Percentiles rank a stretch among this genome's conserved stretches.
Conservation (phyloP, 2,329 filamentous ascomycete genomes). For the Nigrospora osmanthi region DNA sequence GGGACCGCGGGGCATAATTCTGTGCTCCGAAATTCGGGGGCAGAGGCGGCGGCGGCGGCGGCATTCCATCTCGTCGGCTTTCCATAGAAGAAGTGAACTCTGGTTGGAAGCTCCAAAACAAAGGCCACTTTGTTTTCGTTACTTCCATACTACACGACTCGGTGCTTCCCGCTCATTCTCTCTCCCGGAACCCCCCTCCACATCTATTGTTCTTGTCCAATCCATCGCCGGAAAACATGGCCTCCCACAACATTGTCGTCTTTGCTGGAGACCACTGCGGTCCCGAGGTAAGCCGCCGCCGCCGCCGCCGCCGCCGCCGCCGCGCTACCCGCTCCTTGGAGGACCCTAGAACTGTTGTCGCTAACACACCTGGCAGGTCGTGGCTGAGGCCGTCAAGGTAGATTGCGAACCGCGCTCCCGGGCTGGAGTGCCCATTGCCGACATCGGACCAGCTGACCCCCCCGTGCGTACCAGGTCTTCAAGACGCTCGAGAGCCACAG, state of each 20-base stretch:
- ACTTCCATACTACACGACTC: not conserved
- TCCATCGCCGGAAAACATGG: slow-evolving; percentile 40
- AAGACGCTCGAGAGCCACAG: slow-evolving; percentile 67
- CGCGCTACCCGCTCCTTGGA: not conserved
- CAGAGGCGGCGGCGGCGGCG: not conserved
- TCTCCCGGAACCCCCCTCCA: not conserved
- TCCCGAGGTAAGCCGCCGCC: slow-evolving; percentile 55
- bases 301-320: not conserved
- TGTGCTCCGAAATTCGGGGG: slow-evolving; percentile 3
- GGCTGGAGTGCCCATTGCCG: no score
- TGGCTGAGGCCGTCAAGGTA: slow-evolving; percentile 81
- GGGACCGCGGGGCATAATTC: slow-evolving; percentile 10
- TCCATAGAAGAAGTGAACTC: not conserved
- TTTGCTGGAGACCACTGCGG: slow-evolving; percentile 80
- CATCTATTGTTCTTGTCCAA: not conserved
- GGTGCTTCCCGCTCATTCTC: not conserved
- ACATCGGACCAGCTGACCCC: no score
- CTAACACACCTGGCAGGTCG: slow-evolving; percentile 42
- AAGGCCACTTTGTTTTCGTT: not conserved
- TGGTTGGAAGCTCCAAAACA: no score
- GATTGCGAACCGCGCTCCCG: not conserved
- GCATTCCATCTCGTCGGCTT: not conserved
- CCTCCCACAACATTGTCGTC: slow-evolving; percentile 70
- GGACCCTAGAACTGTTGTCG: not conserved
- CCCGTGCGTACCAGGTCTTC: slow-evolving; percentile 51